Evolutionary conservation across 2,329 filamentous ascomycete genomes (phyloP).

Genomic region (Zymoseptoria brevis): DNA sequence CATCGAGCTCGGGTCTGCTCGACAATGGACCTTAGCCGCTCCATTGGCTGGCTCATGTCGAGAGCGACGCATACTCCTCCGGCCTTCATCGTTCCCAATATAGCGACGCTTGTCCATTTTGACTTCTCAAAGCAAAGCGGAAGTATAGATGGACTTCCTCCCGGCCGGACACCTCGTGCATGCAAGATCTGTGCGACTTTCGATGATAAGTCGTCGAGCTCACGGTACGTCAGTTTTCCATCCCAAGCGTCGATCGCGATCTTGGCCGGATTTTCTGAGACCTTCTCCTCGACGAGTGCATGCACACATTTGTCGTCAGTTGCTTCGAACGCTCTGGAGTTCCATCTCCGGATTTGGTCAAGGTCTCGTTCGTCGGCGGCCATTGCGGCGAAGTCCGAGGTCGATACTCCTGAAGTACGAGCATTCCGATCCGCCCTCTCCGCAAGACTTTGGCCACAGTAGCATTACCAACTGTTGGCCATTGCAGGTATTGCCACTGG

Average conservation of each 20-base stretch:
- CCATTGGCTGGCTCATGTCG: slow-evolving; percentile 22
- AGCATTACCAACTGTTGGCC: too few relatives aligned
- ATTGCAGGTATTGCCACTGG: neutral
- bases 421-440: too few relatives aligned
- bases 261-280: neutral
- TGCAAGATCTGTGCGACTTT: slow-evolving; percentile 35
- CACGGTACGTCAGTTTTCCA: slow-evolving; percentile 6
- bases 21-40: slow-evolving; percentile 5
- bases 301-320: neutral
- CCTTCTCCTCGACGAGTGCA: neutral
- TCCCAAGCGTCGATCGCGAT: slow-evolving; percentile 9
- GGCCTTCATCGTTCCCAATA: slow-evolving; percentile 31
- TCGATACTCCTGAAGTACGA: too few relatives aligned
- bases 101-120: slow-evolving; percentile 26
- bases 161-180: neutral
- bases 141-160: slow-evolving; percentile 23
- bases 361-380: slow-evolving; percentile 7
- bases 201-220: slow-evolving; percentile 23
- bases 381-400: neutral
- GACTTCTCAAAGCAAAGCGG: slow-evolving; percentile 34
- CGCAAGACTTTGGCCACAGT: too few relatives aligned
- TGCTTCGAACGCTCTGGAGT: neutral
- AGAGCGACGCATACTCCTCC: slow-evolving; percentile 32
- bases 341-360: neutral
- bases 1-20: neutral